Conservation (phyloP, 495 filamentous ascomycete genomes). For the Penicillium canariense region DNA sequence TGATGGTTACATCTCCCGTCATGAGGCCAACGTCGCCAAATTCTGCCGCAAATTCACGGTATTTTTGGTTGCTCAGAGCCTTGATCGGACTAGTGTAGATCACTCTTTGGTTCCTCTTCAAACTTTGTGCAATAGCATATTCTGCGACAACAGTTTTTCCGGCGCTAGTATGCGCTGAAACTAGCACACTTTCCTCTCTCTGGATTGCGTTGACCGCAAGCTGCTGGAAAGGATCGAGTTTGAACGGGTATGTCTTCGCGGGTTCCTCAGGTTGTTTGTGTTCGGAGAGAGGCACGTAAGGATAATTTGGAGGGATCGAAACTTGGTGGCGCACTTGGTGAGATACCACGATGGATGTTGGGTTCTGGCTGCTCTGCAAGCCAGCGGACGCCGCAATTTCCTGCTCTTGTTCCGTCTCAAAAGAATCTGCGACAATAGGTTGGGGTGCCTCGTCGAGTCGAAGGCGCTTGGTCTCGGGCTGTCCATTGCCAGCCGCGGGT, state of each 20-base stretch:
- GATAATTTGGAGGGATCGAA: constrained; percentile 86
- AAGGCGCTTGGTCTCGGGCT: constrained; percentile 69
- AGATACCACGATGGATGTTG: constrained; percentile 70
- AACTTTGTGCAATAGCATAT: constrained; percentile 95
- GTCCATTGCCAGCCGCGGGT: constrained; percentile 30
- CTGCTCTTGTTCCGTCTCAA: constrained; percentile 92
- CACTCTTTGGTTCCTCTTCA: constrained; percentile 94
- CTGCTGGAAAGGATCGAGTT: constrained; percentile 94
- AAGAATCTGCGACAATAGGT: constrained; percentile 87
- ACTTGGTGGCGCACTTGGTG: constrained; percentile 99
- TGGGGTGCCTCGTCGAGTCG: constrained; percentile 69
- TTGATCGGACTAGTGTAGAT: constrained; percentile 99
- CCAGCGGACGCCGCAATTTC: constrained; percentile 81
- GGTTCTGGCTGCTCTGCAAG: constrained; percentile 67
- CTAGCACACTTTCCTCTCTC: constrained; percentile 90
- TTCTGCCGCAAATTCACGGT: constrained; percentile 89
- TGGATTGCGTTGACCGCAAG: constrained; percentile 91
- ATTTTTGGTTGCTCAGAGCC: constrained; percentile 97
- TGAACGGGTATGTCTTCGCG: constrained; percentile 80
- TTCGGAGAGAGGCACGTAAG: constrained; percentile 87
- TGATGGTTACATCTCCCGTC: constrained; percentile 99
- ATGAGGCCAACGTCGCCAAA: constrained; percentile 97
- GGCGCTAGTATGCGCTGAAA: constrained; percentile 95
- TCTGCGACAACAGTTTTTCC: constrained; percentile 98
- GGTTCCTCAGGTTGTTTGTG: constrained; percentile 84